These are phyloP conservation scores for Leccinum obscurum DNA, from an alignment of 768 basidiomycete species.

Conservation along the genomic window DNA sequence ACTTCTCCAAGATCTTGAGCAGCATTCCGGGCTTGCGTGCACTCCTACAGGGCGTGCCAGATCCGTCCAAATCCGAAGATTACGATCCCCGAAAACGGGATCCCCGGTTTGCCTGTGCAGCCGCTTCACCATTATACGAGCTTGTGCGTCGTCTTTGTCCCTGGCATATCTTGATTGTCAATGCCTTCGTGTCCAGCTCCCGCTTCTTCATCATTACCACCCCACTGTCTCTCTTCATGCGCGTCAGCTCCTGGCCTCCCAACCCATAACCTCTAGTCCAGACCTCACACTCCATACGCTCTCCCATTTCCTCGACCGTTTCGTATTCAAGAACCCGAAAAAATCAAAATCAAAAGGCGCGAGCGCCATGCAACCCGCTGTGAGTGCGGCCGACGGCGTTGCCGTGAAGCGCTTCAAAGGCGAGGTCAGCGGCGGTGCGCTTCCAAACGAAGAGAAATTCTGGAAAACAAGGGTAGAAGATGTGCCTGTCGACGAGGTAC, in stretches of 20 bases:
- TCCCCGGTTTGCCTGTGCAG: slow-evolving; percentile 82
- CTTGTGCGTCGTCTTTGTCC: slow-evolving; percentile 53
- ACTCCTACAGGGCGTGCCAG: slow-evolving; percentile 41
- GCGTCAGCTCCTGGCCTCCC: slow-evolving; percentile 69
- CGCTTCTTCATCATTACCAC: slow-evolving; percentile 85
- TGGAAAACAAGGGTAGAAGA: slow-evolving; percentile 67
- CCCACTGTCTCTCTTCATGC: slow-evolving; percentile 88
- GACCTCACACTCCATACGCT: slow-evolving; percentile 93
- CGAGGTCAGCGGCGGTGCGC: slow-evolving; percentile 44
- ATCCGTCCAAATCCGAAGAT: slow-evolving; percentile 27
- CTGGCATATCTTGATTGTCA: not conserved
- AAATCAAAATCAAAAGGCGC: slow-evolving; percentile 68
- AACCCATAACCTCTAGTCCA: slow-evolving; percentile 76
- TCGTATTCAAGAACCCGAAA: slow-evolving; percentile 97
- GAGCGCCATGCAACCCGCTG: slow-evolving; percentile 95
- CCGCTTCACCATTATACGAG: slow-evolving; percentile 84
- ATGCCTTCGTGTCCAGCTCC: slow-evolving; percentile 48
- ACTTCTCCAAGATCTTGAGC: slow-evolving; percentile 46
- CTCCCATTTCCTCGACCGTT: slow-evolving; percentile 93
- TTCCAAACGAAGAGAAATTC: slow-evolving; percentile 77
- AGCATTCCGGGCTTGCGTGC: slow-evolving; percentile 46
- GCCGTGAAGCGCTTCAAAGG: slow-evolving; percentile 74
- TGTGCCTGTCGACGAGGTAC: slow-evolving; percentile 86
- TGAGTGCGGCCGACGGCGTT: slow-evolving; percentile 56
- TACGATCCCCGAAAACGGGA: slow-evolving; percentile 94